Evolutionary conservation across 164 flowering plant genomes (phyloP).

Genomic region (Berberis vulgaris): DNA sequence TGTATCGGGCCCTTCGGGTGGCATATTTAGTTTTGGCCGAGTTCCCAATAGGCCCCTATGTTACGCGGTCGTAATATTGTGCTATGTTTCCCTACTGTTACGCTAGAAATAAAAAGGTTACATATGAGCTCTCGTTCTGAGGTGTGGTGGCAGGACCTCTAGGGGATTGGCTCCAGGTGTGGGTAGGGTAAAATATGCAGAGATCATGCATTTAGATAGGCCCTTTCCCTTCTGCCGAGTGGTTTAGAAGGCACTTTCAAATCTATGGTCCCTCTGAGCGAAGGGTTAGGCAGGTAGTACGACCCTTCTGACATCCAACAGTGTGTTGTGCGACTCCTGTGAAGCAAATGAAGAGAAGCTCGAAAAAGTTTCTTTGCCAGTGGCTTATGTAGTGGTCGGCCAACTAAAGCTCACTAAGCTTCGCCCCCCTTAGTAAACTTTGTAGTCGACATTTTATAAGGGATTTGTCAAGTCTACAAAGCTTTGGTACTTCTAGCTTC

Average conservation of each 20-base stretch:
- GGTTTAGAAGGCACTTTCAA: not conserved
- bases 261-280: constrained; percentile 4
- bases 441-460: no score
- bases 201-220: not conserved
- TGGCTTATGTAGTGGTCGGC: no score
- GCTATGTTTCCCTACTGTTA: no score
- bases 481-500: not conserved
- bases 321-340: constrained; percentile 15
- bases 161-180: constrained; percentile 10
- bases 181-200: constrained; percentile 4
- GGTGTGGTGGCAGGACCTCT: constrained; percentile 4
- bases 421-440: no score
- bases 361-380: not conserved
- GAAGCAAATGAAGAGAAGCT: constrained; percentile 16
- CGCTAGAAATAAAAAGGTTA: no score
- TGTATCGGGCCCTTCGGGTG: no score
- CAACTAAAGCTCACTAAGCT: no score
- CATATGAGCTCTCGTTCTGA: constrained; percentile 2
- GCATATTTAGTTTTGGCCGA: no score
- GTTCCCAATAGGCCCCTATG: no score
- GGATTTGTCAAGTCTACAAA: not conserved
- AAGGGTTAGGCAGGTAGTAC: constrained; percentile 19
- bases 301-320: constrained; percentile 18
- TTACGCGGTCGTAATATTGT: no score
- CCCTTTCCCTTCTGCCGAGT: not conserved